A percentile compares a stretch with the other conserved stretches of the same genome.
These are phyloP conservation scores for Raphanus raphanistrum DNA, from an alignment of 345 rosid genomes.

Conservation along the genomic window DNA sequence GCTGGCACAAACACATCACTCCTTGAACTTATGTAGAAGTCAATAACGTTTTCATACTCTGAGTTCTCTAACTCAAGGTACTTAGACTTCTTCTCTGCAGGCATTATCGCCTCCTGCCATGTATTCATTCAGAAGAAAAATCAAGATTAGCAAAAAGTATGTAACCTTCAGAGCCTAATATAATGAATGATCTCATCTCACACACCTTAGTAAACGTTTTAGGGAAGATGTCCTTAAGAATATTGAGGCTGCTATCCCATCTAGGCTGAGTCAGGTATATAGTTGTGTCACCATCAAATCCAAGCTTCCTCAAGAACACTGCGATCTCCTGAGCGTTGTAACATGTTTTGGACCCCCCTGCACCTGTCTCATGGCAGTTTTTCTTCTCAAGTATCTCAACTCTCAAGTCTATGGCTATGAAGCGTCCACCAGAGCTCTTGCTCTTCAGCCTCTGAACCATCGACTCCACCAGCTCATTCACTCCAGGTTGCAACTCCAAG, in stretches of 20 bases:
- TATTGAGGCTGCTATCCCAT: slow-evolving; percentile 82
- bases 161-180: slow-evolving; percentile 4
- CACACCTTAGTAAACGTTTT: slow-evolving; percentile 85
- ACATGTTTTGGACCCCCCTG: slow-evolving; percentile 68
- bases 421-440: slow-evolving; percentile 69
- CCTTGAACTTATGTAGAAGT: slow-evolving; percentile 77
- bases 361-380: slow-evolving; percentile 55
- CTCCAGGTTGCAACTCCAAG: slow-evolving; percentile 67
- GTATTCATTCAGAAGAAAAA: not conserved
- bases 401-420: slow-evolving; percentile 89
- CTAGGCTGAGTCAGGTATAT: slow-evolving; percentile 91
- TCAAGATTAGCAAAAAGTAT: not conserved
- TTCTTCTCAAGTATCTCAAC: slow-evolving; percentile 71
- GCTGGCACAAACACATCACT: slow-evolving; percentile 95
- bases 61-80: slow-evolving; percentile 76
- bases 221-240: slow-evolving; percentile 86
- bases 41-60: slow-evolving; percentile 81
- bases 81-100: slow-evolving; percentile 67
- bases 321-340: slow-evolving; percentile 78
- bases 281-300: slow-evolving; percentile 69
- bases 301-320: slow-evolving; percentile 78
- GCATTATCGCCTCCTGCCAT: slow-evolving; percentile 82
- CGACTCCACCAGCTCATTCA: slow-evolving; percentile 72
- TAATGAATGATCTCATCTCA: not conserved
- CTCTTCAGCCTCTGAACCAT: slow-evolving; percentile 76